Conservation (phyloP, 2,329 filamentous ascomycete genomes). For the Fonsecaea monophora region DNA sequence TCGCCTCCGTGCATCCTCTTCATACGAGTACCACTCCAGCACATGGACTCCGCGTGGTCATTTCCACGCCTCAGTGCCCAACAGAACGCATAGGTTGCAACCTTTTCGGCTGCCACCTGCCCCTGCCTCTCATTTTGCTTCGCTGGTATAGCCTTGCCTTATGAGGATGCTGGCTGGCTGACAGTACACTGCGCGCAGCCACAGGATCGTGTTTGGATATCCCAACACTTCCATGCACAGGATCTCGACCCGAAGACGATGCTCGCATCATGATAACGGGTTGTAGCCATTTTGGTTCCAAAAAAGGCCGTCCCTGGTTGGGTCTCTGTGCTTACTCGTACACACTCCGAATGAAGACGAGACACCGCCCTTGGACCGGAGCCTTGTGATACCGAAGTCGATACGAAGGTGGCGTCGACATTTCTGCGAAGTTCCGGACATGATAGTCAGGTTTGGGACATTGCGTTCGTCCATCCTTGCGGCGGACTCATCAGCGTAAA, state of each 20-base stretch:
- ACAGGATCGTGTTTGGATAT: not conserved
- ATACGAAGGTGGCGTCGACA: not conserved
- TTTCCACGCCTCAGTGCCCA: not conserved
- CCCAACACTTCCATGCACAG: not conserved
- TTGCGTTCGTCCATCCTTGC: not conserved
- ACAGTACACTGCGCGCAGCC: not conserved
- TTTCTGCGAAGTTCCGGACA: slow-evolving; percentile 10
- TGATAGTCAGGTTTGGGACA: not conserved
- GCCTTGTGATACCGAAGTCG: slow-evolving; percentile 6
- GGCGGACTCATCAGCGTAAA: not conserved
- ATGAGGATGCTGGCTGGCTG: slow-evolving; percentile 7
- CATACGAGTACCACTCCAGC: slow-evolving; percentile 1
- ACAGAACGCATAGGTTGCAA: not conserved
- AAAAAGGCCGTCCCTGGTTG: not conserved
- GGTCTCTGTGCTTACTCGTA: not conserved
- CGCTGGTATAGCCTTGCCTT: not conserved
- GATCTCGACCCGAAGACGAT: not conserved
- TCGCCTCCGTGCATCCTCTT: not conserved
- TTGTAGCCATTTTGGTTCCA: not conserved
- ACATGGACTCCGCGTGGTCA: slow-evolving; percentile 12
- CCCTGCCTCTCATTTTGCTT: not conserved
- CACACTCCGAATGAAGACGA: not conserved
- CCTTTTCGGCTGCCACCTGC: not conserved
- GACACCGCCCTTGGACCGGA: not conserved
- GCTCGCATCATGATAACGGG: not conserved